These are phyloP conservation scores for Sistotremastrum suecicum DNA, from an alignment of 768 basidiomycete species.

Conservation along the genomic window DNA sequence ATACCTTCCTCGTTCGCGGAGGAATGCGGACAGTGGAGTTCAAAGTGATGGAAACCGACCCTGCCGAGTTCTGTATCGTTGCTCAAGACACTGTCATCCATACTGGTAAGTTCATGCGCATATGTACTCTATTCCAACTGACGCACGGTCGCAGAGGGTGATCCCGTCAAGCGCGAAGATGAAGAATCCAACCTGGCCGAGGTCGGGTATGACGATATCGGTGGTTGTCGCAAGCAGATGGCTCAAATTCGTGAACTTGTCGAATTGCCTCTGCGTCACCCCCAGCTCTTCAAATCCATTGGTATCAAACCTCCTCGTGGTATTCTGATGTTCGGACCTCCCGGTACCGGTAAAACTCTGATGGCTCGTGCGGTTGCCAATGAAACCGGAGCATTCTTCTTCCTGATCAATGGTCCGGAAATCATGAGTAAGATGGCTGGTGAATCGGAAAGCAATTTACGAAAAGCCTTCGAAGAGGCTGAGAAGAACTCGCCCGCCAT, in stretches of 20 bases:
- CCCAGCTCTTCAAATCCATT: conserved; percentile 98
- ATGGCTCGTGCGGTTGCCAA: conserved; percentile 99
- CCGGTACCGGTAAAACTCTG: conserved; percentile 98
- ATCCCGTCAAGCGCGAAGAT: conserved; percentile 96
- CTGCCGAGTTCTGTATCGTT: conserved; percentile 95
- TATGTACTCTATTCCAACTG: not conserved
- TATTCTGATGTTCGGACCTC: conserved; percentile 97
- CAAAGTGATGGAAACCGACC: conserved; percentile 98
- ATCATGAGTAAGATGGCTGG: conserved; percentile 99
- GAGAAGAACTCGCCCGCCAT: conserved; percentile 99
- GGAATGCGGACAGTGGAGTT: conserved; percentile 99
- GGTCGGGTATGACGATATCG: conserved; percentile 98
- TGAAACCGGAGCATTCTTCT: conserved; percentile 99
- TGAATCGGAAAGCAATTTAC: conserved; percentile 90
- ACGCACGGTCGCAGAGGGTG: conserved; percentile 55
- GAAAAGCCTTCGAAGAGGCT: conserved; percentile 98
- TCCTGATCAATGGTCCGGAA: conserved; percentile 98
- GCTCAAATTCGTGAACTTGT: conserved; percentile 99
- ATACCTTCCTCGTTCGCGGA: conserved; percentile 97
- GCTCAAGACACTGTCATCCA: conserved; percentile 98
- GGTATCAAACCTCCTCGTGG: conserved; percentile 99
- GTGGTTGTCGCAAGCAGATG: conserved; percentile 99
- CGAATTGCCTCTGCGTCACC: conserved; percentile 93
- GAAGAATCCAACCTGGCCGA: conserved; percentile 94
- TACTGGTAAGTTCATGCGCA: conserved; percentile 37